A percentile compares a stretch with the other conserved stretches of the same genome.
Conservation (phyloP, 495 filamentous ascomycete genomes). For the Clohesyomyces aquaticus region DNA sequence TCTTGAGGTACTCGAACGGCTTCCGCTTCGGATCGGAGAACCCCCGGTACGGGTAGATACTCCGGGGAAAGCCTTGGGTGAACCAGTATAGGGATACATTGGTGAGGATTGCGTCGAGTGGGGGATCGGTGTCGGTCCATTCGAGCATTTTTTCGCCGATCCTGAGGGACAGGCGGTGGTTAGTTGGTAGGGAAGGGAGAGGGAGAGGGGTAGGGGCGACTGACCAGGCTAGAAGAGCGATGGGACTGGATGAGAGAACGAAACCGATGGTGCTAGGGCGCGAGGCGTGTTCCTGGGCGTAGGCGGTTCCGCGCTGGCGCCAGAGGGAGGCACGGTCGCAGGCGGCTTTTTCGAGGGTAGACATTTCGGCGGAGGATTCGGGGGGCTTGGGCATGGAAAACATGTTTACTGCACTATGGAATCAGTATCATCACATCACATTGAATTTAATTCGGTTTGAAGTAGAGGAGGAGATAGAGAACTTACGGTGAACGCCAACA, state of each 20-base stretch:
- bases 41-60: conserved; percentile 61
- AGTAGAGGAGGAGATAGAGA: not conserved
- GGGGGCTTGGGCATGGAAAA: not conserved
- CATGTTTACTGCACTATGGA: too few species aligned
- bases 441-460: too few species aligned
- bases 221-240: conserved; percentile 65
- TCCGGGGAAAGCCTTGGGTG: conserved; percentile 59
- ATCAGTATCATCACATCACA: too few species aligned
- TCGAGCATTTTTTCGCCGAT: conserved; percentile 70
- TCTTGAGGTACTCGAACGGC: conserved; percentile 50
- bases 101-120: conserved; percentile 59
- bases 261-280: conserved; percentile 65
- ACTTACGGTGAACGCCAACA: conserved; percentile 45
- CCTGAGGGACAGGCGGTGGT: conserved; percentile 32
- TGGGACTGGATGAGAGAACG: conserved; percentile 58
- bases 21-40: conserved; percentile 37
- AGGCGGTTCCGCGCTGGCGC: conserved; percentile 52
- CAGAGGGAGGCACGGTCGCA: not conserved
- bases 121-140: conserved; percentile 61
- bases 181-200: too few species aligned
- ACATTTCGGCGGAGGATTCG: not conserved
- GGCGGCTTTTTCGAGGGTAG: conserved; percentile 1
- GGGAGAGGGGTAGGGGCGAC: too few species aligned
- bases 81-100: conserved; percentile 68
- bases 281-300: conserved; percentile 63